phyloP scores from a whole-genome alignment of 2,329 filamentous ascomycete species.

The Colletotrichum phormii region DNA sequence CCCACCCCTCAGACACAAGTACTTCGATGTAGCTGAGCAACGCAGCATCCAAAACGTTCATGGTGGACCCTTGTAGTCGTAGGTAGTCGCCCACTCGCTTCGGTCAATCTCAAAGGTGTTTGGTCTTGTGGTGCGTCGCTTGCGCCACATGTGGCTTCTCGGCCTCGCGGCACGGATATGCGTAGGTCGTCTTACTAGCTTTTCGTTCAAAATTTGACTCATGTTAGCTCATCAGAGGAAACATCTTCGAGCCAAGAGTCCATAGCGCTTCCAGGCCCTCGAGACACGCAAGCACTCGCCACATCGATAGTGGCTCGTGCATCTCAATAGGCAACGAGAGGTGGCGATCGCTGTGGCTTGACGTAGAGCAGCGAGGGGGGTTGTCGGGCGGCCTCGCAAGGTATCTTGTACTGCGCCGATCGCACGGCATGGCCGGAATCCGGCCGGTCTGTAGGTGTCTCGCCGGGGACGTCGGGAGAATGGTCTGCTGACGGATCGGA shows the following conservation, averaged over 20 bases:
- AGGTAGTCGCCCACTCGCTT: neutral
- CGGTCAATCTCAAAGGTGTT: neutral
- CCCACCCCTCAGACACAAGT: neutral
- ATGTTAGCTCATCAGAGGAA: neutral
- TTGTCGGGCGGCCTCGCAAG: slow-evolving; percentile 20
- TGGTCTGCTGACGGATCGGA: neutral
- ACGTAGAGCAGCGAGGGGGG: slow-evolving; percentile 3
- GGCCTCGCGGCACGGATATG: neutral
- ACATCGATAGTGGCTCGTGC: slow-evolving; percentile 20
- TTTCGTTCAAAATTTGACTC: neutral
- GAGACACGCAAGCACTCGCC: slow-evolving; percentile 37
- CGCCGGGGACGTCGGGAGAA: neutral
- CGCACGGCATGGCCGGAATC: slow-evolving; percentile 18
- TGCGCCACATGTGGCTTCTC: neutral
- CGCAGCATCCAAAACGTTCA: neutral
- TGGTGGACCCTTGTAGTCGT: neutral
- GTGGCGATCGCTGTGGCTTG: slow-evolving; percentile 34
- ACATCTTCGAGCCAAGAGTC: neutral
- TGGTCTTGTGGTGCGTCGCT: neutral
- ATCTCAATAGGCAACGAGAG: neutral
- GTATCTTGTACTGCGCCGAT: slow-evolving; percentile 22
- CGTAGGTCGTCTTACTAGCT: no score
- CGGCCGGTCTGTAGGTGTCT: slow-evolving; percentile 6
- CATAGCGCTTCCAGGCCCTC: slow-evolving; percentile 18
- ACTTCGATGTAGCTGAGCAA: neutral